A percentile compares a stretch with the other conserved stretches of the same genome.
Evolutionary conservation across 73 alveolate genomes (phyloP).

Genomic region (Paramecium caudatum): DNA sequence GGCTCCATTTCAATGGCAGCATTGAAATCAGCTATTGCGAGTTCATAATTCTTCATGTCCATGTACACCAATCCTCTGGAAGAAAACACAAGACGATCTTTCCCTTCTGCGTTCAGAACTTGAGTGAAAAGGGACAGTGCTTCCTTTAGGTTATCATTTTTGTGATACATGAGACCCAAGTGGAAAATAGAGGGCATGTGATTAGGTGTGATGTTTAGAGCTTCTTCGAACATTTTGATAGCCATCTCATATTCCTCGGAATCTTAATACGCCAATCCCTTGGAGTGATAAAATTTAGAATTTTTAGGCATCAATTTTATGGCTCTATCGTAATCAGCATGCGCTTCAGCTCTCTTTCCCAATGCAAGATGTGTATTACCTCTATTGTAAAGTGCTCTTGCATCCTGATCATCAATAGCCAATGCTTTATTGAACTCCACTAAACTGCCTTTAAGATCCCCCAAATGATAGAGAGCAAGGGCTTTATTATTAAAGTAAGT

Average conservation of each 20-base stretch:
- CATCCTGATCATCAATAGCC: slow-evolving; percentile 82
- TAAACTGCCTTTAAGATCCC: slow-evolving; percentile 81
- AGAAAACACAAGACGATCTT: slow-evolving; percentile 83
- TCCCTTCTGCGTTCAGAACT: slow-evolving; percentile 80
- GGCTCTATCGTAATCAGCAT: slow-evolving; percentile 89
- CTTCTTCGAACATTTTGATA: slow-evolving; percentile 87
- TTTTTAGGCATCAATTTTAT: slow-evolving; percentile 81
- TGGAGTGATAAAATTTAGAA: slow-evolving; percentile 90
- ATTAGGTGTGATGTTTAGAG: slow-evolving; percentile 75
- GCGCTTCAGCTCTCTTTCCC: slow-evolving; percentile 84
- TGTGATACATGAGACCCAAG: slow-evolving; percentile 88
- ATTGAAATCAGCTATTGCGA: slow-evolving; percentile 87
- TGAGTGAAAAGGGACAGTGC: slow-evolving; percentile 86
- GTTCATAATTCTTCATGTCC: slow-evolving; percentile 91
- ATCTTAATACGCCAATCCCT: slow-evolving; percentile 93
- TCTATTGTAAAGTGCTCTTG: slow-evolving; percentile 85
- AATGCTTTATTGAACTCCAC: slow-evolving; percentile 90
- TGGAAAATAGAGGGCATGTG: slow-evolving; percentile 87
- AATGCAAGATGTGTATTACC: slow-evolving; percentile 88
- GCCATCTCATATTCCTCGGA: slow-evolving; percentile 81
- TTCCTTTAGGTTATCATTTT: slow-evolving; percentile 80
- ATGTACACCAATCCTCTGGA: slow-evolving; percentile 88
- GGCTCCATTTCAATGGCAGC: slow-evolving; percentile 85
- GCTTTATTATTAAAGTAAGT: slow-evolving; percentile 87
- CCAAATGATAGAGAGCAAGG: slow-evolving; percentile 84